Conservation (phyloP, 1,139 yeast genomes). For the Nakaseomyces uthaithaninus region DNA sequence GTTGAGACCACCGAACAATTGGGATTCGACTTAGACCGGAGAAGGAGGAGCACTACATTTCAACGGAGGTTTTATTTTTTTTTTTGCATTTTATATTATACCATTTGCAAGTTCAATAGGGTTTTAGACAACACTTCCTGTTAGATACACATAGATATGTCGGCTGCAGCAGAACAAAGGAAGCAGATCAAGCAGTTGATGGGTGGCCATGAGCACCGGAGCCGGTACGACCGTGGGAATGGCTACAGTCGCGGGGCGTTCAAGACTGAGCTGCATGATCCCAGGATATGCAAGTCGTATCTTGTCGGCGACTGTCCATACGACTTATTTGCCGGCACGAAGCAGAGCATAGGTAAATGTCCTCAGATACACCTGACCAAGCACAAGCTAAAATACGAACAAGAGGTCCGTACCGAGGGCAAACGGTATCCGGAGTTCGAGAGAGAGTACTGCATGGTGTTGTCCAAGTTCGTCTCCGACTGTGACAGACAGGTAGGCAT, state of each 20-base stretch:
- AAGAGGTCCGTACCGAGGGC: conserved; percentile 46
- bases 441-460: conserved; percentile 44
- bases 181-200: conserved; percentile 70
- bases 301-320: conserved; percentile 85
- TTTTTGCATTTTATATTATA: no score
- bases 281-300: conserved; percentile 69
- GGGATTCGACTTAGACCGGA: no score
- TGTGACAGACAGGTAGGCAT: conserved; percentile 58
- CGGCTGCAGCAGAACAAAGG: conserved; percentile 64
- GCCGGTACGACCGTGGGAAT: conserved; percentile 9
- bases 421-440: conserved; percentile 62
- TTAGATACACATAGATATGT: conserved; percentile 23
- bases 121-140: no score
- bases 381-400: conserved; percentile 62
- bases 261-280: conserved; percentile 44
- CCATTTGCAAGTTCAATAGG: no score
- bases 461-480: conserved; percentile 46
- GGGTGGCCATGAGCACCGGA: conserved; percentile 46
- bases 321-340: conserved; percentile 75
- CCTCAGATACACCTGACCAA: conserved; percentile 71
- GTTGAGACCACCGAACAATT: no score
- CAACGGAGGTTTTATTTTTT: no score
- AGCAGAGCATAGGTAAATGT: conserved; percentile 77
- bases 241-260: conserved; percentile 12
- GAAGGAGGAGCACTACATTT: no score